phyloP scores from a whole-genome alignment of 108 stramenopile species.

The Skeletonema marinoi region DNA sequence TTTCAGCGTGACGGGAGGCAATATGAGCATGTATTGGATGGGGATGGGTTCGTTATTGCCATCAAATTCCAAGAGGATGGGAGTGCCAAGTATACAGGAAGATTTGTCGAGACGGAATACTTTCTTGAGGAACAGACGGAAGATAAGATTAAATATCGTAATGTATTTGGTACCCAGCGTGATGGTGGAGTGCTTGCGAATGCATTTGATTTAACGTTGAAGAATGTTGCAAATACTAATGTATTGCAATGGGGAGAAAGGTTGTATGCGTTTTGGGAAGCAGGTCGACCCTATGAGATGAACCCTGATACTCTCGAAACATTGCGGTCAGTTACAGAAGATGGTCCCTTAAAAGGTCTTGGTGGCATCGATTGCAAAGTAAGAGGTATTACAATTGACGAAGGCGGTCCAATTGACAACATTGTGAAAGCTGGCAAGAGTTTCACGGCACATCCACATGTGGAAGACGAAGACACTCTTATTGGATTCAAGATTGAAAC shows the following conservation, averaged over 20 bases:
- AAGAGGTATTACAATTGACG: constrained; percentile 27
- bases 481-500: constrained; percentile 39
- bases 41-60: constrained; percentile 9
- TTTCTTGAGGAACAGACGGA: constrained; percentile 28
- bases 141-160: constrained; percentile 41
- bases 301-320: constrained; percentile 46
- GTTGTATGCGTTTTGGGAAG: constrained; percentile 54
- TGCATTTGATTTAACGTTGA: constrained; percentile 37
- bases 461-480: constrained; percentile 38
- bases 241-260: constrained; percentile 45
- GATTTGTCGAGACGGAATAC: constrained; percentile 49
- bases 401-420: constrained; percentile 16
- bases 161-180: constrained; percentile 34
- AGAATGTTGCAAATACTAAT: constrained; percentile 57
- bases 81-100: not conserved
- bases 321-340: constrained; percentile 21
- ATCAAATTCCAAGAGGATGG: not conserved
- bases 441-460: constrained; percentile 47
- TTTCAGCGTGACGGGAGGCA: constrained; percentile 3
- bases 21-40: constrained; percentile 17
- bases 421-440: constrained; percentile 11
- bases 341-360: constrained; percentile 16
- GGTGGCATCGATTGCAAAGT: constrained; percentile 10
- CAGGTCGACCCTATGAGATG: constrained; percentile 40
- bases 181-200: constrained; percentile 42